Percentiles rank a stretch among this genome's conserved stretches.
phyloP scores from a whole-genome alignment of 306 rosid species.

The Trifolium subterraneum region DNA sequence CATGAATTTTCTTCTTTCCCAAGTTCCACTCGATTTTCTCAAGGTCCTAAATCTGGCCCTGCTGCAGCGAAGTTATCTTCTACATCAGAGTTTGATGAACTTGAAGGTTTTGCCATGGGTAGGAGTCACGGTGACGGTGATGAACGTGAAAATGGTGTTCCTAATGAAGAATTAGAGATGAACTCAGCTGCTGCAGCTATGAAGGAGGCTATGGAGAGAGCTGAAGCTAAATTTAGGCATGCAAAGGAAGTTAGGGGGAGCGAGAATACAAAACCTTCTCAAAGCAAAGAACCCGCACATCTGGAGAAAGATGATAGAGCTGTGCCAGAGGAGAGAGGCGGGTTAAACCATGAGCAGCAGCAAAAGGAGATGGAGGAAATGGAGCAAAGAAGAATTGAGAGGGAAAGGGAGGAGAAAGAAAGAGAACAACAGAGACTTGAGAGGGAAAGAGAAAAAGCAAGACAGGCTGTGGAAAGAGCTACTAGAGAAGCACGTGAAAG shows the following conservation, averaged over 20 bases:
- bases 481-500: conserved; percentile 99
- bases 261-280: conserved; percentile 71
- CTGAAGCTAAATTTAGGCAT: conserved; percentile 88
- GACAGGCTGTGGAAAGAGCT: conserved; percentile 98
- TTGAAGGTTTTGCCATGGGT: conserved; percentile 73
- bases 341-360: conserved; percentile 63
- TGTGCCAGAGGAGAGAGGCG: conserved; percentile 54
- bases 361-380: conserved; percentile 78
- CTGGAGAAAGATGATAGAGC: conserved; percentile 66
- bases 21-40: conserved; percentile 58
- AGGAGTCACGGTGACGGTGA: conserved; percentile 52
- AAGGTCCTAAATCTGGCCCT: conserved; percentile 60
- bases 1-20: conserved; percentile 63
- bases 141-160: conserved; percentile 58
- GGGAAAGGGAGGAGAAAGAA: conserved; percentile 70
- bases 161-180: conserved; percentile 79
- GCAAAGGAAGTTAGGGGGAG: conserved; percentile 92
- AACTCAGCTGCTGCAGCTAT: conserved; percentile 93
- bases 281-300: conserved; percentile 70
- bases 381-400: conserved; percentile 63
- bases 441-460: conserved; percentile 74
- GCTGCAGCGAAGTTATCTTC: conserved; percentile 59
- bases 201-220: conserved; percentile 98
- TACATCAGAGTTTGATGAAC: conserved; percentile 61
- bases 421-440: conserved; percentile 73